These are phyloP conservation scores for Heterococcus sp. DNA, from an alignment of 108 stramenopile genomes.

Conservation along the genomic window DNA sequence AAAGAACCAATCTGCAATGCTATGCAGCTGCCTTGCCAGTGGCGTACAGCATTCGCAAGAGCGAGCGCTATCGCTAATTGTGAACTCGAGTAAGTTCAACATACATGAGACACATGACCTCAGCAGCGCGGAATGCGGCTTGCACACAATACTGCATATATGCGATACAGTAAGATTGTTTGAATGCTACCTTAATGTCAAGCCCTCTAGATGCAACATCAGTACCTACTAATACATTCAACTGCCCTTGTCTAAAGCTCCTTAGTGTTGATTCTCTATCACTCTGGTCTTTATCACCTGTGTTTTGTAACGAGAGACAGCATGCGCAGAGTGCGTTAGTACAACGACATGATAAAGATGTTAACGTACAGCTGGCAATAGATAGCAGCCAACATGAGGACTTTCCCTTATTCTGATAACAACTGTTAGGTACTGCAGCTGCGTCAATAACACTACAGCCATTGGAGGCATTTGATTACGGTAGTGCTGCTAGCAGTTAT, in stretches of 20 bases:
- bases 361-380: not conserved
- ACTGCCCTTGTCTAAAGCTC: conserved; percentile 85
- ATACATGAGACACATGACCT: not conserved
- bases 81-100: not conserved
- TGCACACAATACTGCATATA: too few relatives aligned
- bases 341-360: not conserved
- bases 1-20: not conserved
- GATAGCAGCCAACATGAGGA: too few relatives aligned
- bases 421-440: not conserved
- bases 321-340: not conserved
- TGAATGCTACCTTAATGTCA: conserved; percentile 86
- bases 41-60: not conserved
- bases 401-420: too few relatives aligned
- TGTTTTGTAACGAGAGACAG: not conserved
- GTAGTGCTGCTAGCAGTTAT: not conserved
- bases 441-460: not conserved
- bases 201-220: conserved; percentile 99
- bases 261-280: conserved; percentile 93
- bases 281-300: conserved; percentile 89
- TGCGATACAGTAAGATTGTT: too few relatives aligned
- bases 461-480: not conserved
- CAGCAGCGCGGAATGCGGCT: too few relatives aligned
- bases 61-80: not conserved
- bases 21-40: not conserved
- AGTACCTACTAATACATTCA: conserved; percentile 87